Percentiles rank a stretch among this genome's conserved stretches.
phyloP scores from a whole-genome alignment of 495 filamentous ascomycete genomes.

The Neurospora pannonica region DNA sequence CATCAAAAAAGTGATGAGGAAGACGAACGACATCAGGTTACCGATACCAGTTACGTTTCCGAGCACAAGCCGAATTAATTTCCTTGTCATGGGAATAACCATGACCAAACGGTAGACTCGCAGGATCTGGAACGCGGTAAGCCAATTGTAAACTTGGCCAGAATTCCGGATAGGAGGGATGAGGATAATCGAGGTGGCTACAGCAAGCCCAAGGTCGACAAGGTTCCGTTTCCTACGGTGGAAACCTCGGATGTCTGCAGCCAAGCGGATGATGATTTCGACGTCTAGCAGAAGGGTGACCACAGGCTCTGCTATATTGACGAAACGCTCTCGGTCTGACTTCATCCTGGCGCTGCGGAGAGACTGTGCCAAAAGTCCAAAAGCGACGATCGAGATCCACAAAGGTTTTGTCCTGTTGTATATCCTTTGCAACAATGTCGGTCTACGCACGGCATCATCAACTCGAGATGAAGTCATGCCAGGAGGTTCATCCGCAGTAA shows the following conservation, averaged over 20 bases:
- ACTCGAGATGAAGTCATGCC: not conserved
- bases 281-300: constrained; percentile 71
- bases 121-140: constrained; percentile 89
- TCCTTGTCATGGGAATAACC: constrained; percentile 74
- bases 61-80: constrained; percentile 78
- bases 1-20: constrained; percentile 87
- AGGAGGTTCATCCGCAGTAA: constrained; percentile 60
- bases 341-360: constrained; percentile 70
- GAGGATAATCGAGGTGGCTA: constrained; percentile 78
- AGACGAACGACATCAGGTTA: constrained; percentile 93
- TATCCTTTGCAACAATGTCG: constrained; percentile 52
- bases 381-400: constrained; percentile 75
- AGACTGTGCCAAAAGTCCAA: constrained; percentile 64
- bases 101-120: constrained; percentile 88
- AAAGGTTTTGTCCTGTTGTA: constrained; percentile 66
- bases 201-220: constrained; percentile 67
- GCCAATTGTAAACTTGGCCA: constrained; percentile 72
- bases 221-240: constrained; percentile 61
- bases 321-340: constrained; percentile 33
- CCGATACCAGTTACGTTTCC: constrained; percentile 86
- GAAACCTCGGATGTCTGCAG: constrained; percentile 70
- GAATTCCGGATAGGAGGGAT: constrained; percentile 71
- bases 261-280: constrained; percentile 76
- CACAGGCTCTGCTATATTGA: constrained; percentile 58
- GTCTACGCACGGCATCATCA: constrained; percentile 18